Base-by-base conservation (phyloP, 805 yeast genomes). In the Metschnikowia arizonensis region DNA sequence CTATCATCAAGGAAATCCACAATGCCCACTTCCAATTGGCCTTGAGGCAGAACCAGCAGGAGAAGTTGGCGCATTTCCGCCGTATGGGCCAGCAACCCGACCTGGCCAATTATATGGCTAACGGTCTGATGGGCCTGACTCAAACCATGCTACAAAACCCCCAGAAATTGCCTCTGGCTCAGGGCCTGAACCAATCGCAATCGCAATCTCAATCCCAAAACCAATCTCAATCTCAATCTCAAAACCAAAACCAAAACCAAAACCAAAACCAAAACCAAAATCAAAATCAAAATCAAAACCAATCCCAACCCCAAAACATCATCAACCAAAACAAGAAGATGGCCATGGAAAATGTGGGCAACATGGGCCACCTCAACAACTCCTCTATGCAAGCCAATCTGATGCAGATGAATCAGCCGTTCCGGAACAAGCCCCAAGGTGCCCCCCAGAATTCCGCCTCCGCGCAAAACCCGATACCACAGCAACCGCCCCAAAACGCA, bases 1-100 rank as follows among this genome's bases (percentile, higher is more conserved):
- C 77, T 12, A 62, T 76, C 19, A 79, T 86, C 35, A 82, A 79
- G 59, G 83, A 79, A 47, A 79, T 84, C 7, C 88, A 88, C 61
- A 74, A 77, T 38, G 68, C 83, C 41, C 90, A 84, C 61, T 69
- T 79, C 47, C 87, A 81, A 53, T 60, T 82, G 46, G 72, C 82
- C 8, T 55, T 77, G 23, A 72, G 76, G 46, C 72, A 75, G 47
- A 77, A 74, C 48, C 78, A 74, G 50, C 76, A 69, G 48, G 74
- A 70, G 47, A 63, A 61, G 45, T 45, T 64, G 52, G 48, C 49
- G 5, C 57, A 52, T 39, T 42, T 53, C 39, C 53, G 55, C 19
- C 46, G 55, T 14, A 39, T 45, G 41, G 33, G 25, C 14, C 43
- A 40, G 31, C 43, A 40, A 25, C 35, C 42, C 11, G 42, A 31